These are phyloP conservation scores for Sordariomycetes sp. DNA, from an alignment of 2,329 filamentous ascomycete genomes.

Conservation along the genomic window DNA sequence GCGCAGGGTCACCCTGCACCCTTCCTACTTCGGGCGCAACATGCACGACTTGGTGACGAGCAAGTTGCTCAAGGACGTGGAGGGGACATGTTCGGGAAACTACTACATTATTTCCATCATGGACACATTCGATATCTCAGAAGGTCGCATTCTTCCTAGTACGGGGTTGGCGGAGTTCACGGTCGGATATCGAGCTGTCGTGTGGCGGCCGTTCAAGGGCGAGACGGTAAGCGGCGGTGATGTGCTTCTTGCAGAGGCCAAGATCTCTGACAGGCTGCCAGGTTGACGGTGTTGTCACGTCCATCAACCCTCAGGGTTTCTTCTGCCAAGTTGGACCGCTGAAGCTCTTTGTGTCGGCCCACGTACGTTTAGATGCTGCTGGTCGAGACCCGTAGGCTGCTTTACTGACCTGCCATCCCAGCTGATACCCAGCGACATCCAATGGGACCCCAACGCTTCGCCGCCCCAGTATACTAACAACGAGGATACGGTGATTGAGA, in stretches of 20 bases:
- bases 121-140: slow-evolving; percentile 90
- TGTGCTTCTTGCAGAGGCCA: slow-evolving; percentile 3
- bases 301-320: slow-evolving; percentile 86
- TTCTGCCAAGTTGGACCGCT: slow-evolving; percentile 77
- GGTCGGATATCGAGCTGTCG: slow-evolving; percentile 88
- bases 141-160: slow-evolving; percentile 84
- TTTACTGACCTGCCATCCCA: slow-evolving; percentile 24
- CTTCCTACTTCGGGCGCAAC: slow-evolving; percentile 91
- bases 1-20: slow-evolving; percentile 88
- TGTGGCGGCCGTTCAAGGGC: slow-evolving; percentile 96
- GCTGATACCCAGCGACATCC: slow-evolving; percentile 88
- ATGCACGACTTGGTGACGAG: slow-evolving; percentile 87
- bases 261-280: slow-evolving; percentile 28
- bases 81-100: slow-evolving; percentile 88
- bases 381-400: too few relatives aligned
- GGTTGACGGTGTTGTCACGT: slow-evolving; percentile 90
- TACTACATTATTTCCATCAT: slow-evolving; percentile 98
- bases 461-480: slow-evolving; percentile 97
- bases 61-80: slow-evolving; percentile 84
- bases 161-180: slow-evolving; percentile 91
- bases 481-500: slow-evolving; percentile 87
- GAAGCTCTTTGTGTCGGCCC: slow-evolving; percentile 69
- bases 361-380: too few relatives aligned
- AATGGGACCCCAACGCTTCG: slow-evolving; percentile 90
- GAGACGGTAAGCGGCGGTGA: slow-evolving; percentile 65